Evolutionary conservation across 2,329 filamentous ascomycete species (phyloP), one percentile per base, ranked within the genome.

Genomic region (Aspergillus nomiae): DNA sequence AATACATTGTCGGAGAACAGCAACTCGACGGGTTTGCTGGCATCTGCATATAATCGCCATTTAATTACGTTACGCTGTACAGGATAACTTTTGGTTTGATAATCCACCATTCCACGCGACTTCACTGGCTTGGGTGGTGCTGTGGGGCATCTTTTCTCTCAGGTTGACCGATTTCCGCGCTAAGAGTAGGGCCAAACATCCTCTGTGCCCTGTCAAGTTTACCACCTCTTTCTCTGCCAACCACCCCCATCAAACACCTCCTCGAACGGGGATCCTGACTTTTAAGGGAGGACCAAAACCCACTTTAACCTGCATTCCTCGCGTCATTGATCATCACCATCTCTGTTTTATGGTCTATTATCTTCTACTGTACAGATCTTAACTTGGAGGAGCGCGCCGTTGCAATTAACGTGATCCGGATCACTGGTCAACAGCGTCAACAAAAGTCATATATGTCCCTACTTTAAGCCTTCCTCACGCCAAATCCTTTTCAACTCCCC

Each of bases 151-250:
- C 71, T 67, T 36, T 36, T 69, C 71, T 70, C 71, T 36, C 26
- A 34, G 32, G 5, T 34, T 34, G 32, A 34, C 32, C 72, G 68
- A 70, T 74, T 76, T 76, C 72, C 75, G 73, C 77, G 77, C 77
- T 78, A 79, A 71, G 68, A 71, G 63, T 74, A 77, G 74, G 74
- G 75, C 76, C 77, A 78, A 78, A 78, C 75, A 78, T 76, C 72
- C 65, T 71, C 75, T 74, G 62, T 75, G 73, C 75, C 71, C 73
- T 75, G 72, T 74, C 70, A 71, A 73, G 65, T 74, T 74, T 61
- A 70, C 71, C 67, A 71, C 72, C 71, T 72, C 70, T 69, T 71
- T 71, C 64, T 65, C 64, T 66, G 65, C 43, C 66, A 64, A 59
- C 65, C 58, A 57, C 61, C 61, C 45, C 38, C 66, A 58, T 61